A percentile compares a stretch with the other conserved stretches of the same genome.
Evolutionary conservation across 2,329 filamentous ascomycete species (phyloP).

Genomic region (Penicillium oxalicum): DNA sequence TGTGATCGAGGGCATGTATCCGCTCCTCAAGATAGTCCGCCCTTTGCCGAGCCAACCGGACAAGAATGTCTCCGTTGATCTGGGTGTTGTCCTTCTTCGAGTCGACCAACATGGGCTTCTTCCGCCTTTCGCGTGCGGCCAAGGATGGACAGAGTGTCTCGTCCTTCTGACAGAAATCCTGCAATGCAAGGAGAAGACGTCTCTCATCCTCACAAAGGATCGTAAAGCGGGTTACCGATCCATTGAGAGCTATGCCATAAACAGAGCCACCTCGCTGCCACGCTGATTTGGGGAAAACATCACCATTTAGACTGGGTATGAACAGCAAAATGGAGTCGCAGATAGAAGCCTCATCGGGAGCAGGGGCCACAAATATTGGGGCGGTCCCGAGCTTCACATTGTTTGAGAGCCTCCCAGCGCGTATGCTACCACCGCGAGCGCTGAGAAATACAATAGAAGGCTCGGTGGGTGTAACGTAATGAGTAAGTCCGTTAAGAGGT

Average conservation of each 20-base stretch:
- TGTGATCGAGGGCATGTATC: constrained; percentile 22
- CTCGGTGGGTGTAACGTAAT: constrained; percentile 35
- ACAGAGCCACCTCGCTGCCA: constrained; percentile 38
- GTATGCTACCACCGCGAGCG: constrained; percentile 48
- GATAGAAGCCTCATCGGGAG: constrained; percentile 28
- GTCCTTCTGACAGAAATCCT: constrained; percentile 57
- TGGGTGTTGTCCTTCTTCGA: constrained; percentile 50
- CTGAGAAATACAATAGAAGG: constrained; percentile 43
- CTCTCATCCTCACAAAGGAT: constrained; percentile 59
- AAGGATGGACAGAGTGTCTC: constrained; percentile 47
- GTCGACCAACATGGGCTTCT: constrained; percentile 31
- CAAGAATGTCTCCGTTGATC: constrained; percentile 61
- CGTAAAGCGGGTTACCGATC: constrained; percentile 63
- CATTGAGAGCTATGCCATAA: constrained; percentile 64
- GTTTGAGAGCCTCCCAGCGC: constrained; percentile 27
- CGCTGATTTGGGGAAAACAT: constrained; percentile 16
- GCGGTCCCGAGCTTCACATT: constrained; percentile 22
- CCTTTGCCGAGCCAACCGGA: constrained; percentile 47
- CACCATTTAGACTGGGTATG: constrained; percentile 11
- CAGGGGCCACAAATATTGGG: not conserved
- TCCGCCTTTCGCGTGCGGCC: constrained; percentile 26
- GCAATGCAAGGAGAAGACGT: constrained; percentile 65
- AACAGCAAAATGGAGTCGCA: constrained; percentile 32
- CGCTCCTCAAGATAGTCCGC: constrained; percentile 27
- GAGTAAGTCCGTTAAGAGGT: constrained; percentile 29